Conservation (phyloP, 2,329 filamentous ascomycete genomes). For the Huntiella abstrusa region DNA sequence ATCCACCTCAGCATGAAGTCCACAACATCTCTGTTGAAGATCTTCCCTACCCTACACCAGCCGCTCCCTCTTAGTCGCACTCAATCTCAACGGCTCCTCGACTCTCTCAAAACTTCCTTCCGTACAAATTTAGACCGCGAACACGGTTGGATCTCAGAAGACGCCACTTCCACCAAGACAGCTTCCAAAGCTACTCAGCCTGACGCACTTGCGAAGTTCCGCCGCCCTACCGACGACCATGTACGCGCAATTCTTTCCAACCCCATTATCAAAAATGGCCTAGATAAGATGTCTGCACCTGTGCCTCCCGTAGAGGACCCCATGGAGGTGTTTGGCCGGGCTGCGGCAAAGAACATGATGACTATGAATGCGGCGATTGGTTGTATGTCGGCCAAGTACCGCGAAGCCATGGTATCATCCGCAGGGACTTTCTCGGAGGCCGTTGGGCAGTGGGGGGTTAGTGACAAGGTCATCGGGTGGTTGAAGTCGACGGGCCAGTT, state of each 20-base stretch:
- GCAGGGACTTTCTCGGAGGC: constrained; percentile 17
- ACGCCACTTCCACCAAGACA: constrained; percentile 11
- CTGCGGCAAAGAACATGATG: constrained; percentile 37
- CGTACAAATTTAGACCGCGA: constrained; percentile 38
- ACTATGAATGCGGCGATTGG: constrained; percentile 32
- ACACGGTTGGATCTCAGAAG: constrained; percentile 26
- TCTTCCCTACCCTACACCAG: constrained; percentile 30
- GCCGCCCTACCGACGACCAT: constrained; percentile 29
- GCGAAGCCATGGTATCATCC: constrained; percentile 21
- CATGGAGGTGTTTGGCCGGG: constrained; percentile 36
- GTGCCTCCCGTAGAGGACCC: constrained; percentile 21
- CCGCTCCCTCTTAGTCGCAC: constrained; percentile 30
- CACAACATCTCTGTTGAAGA: constrained; percentile 12
- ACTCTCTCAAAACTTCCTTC: constrained; percentile 37
- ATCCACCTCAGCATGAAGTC: constrained; percentile 4
- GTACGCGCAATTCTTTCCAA: constrained; percentile 38
- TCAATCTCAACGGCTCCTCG: constrained; percentile 35
- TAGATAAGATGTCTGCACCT: constrained; percentile 13
- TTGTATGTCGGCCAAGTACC: constrained; percentile 30
- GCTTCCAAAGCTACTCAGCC: constrained; percentile 9
- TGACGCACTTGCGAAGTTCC: constrained; percentile 10
- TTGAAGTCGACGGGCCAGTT: constrained; percentile 31
- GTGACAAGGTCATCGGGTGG: constrained; percentile 32
- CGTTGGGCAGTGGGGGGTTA: constrained; percentile 26
- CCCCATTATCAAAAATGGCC: constrained; percentile 30